Percentiles rank a stretch among this genome's conserved stretches.
Conservation (phyloP, 306 rosid genomes). For the Prunus mongolica region DNA sequence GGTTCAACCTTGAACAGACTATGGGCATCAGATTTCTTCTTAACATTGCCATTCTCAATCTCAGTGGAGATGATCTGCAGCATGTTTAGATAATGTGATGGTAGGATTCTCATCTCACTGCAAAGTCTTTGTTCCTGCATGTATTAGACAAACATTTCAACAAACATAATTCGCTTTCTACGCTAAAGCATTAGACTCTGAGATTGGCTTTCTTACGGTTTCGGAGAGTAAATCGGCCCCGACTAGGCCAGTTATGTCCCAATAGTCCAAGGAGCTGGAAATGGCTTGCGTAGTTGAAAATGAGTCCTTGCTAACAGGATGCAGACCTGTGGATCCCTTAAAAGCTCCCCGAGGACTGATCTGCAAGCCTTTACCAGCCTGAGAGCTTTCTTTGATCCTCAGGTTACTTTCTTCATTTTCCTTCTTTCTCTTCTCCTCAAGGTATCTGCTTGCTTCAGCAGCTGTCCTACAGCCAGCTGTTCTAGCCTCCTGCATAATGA, state of each 20-base stretch:
- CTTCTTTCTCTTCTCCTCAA: conserved; percentile 50
- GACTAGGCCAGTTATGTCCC: conserved; percentile 63
- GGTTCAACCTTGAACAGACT: conserved; percentile 62
- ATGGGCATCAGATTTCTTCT: conserved; percentile 64
- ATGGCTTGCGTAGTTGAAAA: conserved; percentile 28
- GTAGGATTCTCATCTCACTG: conserved; percentile 64
- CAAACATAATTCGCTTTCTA: too few species aligned
- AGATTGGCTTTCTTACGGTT: conserved; percentile 42
- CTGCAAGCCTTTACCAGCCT: conserved; percentile 44
- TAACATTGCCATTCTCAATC: conserved; percentile 53
- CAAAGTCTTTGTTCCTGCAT: conserved; percentile 73
- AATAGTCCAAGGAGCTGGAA: conserved; percentile 44
- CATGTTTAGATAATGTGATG: conserved; percentile 71
- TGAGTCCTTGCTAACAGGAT: conserved; percentile 36
- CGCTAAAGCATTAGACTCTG: too few species aligned
- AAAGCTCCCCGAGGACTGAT: conserved; percentile 35
- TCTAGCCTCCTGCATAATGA: conserved; percentile 65
- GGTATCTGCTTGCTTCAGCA: conserved; percentile 49
- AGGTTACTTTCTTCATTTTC: conserved; percentile 40
- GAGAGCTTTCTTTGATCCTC: conserved; percentile 43
- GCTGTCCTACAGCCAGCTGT: conserved; percentile 71
- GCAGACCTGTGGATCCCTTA: conserved; percentile 36
- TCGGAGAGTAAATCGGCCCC: conserved; percentile 72
- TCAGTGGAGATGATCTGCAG: conserved; percentile 47
- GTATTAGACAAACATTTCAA: not conserved